Evolutionary conservation across 257 asterid genomes (phyloP).

Genomic region (Solanum arcanum): DNA sequence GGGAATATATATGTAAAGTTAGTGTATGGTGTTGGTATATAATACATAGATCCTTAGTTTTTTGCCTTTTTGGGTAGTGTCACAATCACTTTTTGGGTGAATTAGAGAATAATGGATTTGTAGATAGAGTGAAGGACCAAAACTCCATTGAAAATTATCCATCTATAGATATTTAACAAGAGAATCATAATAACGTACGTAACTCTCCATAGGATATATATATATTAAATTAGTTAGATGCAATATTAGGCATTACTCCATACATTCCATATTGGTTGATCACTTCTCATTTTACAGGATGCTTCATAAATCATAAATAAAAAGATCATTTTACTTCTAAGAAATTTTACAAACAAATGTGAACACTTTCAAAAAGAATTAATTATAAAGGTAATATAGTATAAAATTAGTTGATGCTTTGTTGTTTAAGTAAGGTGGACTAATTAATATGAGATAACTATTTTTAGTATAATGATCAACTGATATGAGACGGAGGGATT

Average conservation of each 20-base stretch:
- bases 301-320: no score
- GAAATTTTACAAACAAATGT: background rate
- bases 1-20: no score
- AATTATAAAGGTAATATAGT: no score
- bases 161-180: background rate
- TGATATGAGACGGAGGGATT: background rate
- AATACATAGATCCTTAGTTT: background rate
- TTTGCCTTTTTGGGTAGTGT: background rate
- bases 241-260: background rate
- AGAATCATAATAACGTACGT: background rate
- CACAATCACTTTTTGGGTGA: background rate
- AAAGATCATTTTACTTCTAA: no score
- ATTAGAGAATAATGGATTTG: background rate
- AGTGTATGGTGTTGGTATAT: background rate
- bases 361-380: no score
- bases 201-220: background rate
- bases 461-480: no score
- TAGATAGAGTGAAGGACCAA: background rate
- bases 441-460: no score
- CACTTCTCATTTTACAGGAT: no score
- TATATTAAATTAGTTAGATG: background rate
- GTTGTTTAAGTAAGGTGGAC: no score
- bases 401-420: no score
- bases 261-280: no score
- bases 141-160: background rate